Base-by-base conservation (phyloP, 2,329 filamentous ascomycete genomes). In the Cadophora sp. region DNA sequence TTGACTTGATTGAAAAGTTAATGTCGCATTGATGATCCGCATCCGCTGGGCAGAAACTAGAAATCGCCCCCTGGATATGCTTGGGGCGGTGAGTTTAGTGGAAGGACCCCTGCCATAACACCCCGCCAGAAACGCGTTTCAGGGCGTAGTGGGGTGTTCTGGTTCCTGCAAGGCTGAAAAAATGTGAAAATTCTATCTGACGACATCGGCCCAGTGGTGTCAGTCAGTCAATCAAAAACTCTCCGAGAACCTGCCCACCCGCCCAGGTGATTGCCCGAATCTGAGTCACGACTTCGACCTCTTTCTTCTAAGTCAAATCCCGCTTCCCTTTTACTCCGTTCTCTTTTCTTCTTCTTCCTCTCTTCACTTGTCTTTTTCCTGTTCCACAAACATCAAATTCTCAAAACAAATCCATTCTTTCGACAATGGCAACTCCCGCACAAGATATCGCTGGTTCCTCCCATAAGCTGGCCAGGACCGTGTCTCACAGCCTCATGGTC, bases 401-500 rank as follows among this genome's bases (percentile, higher is more conserved):
- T n/a, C 29, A 26, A 24, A 51, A 14, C 31, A 12, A 24, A 50
- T 24, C 48, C 46, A 51, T 8, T 53, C 16, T 27, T 68, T 67
- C 27, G 12, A 63, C 31, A 51, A 77, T 77, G 76, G 60, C 74
- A 24, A 73, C 76, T 65, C 74, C 71, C 73, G 81, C 84, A 74
- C 80, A 82, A 76, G 83, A 87, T 71, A 89, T 89, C 70, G 74
- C 77, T 31, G 74, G 72, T 73, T 80, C 78, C 59, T 79, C 69
- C 19, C 70, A 69, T 58, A 70, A 76, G 68, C 73, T 79, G 66
- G 75, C 79, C 68, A 78, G 81, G 73, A 72, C 79, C 73, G 85
- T 83, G 75, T 87, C 87, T 22, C 85, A 88, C 77, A 89, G 84
- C 78, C 82, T 90, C 77, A 89, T 87, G 77, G 82, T 94, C 71